phyloP scores from a whole-genome alignment of 2,329 filamentous ascomycete species.

The Pseudogymnoascus sp. region DNA sequence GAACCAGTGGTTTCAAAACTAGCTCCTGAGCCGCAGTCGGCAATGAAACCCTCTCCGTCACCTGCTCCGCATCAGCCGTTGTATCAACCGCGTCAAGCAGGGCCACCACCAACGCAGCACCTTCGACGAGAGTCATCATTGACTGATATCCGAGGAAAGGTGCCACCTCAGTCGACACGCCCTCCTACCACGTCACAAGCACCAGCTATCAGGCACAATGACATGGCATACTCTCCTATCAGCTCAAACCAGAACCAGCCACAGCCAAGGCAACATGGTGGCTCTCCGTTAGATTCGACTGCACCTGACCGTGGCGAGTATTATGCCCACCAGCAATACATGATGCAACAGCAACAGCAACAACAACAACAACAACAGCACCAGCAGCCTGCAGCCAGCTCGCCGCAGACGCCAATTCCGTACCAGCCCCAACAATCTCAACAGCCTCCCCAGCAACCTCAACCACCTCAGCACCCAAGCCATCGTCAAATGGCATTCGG shows the following conservation, averaged over 20 bases:
- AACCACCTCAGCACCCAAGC: constrained; percentile 12
- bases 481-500: constrained; percentile 26
- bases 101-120: constrained; percentile 20
- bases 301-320: constrained; percentile 27
- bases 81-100: constrained; percentile 27
- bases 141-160: constrained; percentile 23
- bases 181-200: constrained; percentile 20
- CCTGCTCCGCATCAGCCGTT: constrained; percentile 24
- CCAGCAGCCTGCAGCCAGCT: constrained; percentile 22
- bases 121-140: constrained; percentile 25
- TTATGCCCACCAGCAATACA: constrained; percentile 23
- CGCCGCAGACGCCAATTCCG: constrained; percentile 21
- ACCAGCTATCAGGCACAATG: constrained; percentile 24
- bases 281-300: constrained; percentile 24
- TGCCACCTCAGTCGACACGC: constrained; percentile 23
- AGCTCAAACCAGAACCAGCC: constrained; percentile 16
- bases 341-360: constrained; percentile 19
- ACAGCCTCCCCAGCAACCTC: constrained; percentile 15
- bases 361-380: constrained; percentile 17
- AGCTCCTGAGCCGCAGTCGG: neutral
- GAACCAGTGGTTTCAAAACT: constrained; percentile 26
- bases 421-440: constrained; percentile 17
- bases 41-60: constrained; percentile 20
- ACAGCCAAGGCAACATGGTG: constrained; percentile 20
- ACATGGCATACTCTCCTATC: constrained; percentile 28